Base-by-base conservation (phyloP, 1,284 basidiomycete species). In the Tilletia caries region DNA sequence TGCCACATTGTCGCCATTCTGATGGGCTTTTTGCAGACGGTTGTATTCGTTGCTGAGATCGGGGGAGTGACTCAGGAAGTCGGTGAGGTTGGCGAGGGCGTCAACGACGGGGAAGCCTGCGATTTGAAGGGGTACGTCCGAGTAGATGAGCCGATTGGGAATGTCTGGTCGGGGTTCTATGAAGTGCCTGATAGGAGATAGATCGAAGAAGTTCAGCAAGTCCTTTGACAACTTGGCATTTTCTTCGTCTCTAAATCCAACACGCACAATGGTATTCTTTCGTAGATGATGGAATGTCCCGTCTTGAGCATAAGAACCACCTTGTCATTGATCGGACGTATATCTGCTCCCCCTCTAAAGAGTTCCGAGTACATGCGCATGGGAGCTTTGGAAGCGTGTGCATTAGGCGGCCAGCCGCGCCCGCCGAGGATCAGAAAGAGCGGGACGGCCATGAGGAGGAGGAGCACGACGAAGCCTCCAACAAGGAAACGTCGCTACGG, bases 111-210 rank as follows among this genome's bases (percentile, higher is more conserved):
- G 27, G 32, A 34, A 62, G 3, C 32, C 29, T 25, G 32, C 58
- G 18, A 62, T 62, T 12, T 29, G 29, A 3, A 62, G n/a, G 6
- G 58, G 27, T 8, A 62, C 58, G 58, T 62, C 58, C 29, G 58
- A 62, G 58, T 62, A 62, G 58, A 62, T 37, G 32, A 62, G 10
- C 1, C 58, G 58, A 29, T 62, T 29, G 13, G 58, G 58, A 62
- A 62, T 62, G 58, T 62, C 58, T 5, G 58, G 58, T 34, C 58
- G 27, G 10, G 32, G 29, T 29, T 62, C 58, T 0, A 34, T 3
- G 58, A 62, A 37, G 10, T 62, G 58, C n/a, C 58, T 62, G 6
- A 23, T 25, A n/a, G 32, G 29, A 12, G 29, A 33, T 34, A n/a
- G n/a, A n/a, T n/a, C n/a, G 27, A 13, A 33, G 8, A 18, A 23